phyloP scores from a whole-genome alignment of 2,329 filamentous ascomycete species.

The Aspergillus tubingensis region DNA sequence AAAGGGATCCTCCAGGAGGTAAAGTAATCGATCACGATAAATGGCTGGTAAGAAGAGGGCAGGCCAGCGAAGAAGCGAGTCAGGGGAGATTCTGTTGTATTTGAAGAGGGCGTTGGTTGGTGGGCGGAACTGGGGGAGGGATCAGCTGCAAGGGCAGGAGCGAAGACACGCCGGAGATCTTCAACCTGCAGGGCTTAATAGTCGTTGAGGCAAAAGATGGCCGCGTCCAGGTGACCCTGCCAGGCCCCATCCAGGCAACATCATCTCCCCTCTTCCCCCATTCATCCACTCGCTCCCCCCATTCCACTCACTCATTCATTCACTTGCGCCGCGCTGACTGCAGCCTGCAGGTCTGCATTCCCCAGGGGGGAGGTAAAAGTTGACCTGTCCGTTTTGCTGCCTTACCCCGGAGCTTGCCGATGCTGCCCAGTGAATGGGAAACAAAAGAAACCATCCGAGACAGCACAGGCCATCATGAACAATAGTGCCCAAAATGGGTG shows the following conservation, averaged over 20 bases:
- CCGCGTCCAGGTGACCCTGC: conserved; percentile 4
- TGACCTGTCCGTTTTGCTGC: conserved; percentile 10
- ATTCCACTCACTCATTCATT: neutral
- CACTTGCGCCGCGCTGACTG: neutral
- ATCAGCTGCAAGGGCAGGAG: conserved; percentile 18
- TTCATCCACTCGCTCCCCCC: neutral
- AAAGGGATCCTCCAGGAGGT: neutral
- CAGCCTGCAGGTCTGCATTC: conserved; percentile 1
- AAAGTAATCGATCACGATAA: neutral
- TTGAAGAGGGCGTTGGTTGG: neutral
- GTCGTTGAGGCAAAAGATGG: neutral
- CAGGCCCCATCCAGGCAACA: neutral
- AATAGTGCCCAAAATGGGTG: neutral
- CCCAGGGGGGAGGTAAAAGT: neutral
- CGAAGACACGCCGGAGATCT: conserved; percentile 9
- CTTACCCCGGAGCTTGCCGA: conserved; percentile 15
- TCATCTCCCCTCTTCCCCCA: neutral
- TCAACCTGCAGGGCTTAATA: conserved; percentile 9
- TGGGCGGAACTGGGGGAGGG: neutral
- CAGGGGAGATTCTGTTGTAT: conserved; percentile 3
- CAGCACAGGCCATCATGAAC: conserved; percentile 5
- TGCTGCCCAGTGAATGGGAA: conserved; percentile 14
- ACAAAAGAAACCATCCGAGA: neutral
- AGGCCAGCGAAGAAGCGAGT: neutral
- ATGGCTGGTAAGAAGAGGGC: neutral